Conservation (phyloP, 106 monocot genomes). For the Hemerocallis citrina region DNA sequence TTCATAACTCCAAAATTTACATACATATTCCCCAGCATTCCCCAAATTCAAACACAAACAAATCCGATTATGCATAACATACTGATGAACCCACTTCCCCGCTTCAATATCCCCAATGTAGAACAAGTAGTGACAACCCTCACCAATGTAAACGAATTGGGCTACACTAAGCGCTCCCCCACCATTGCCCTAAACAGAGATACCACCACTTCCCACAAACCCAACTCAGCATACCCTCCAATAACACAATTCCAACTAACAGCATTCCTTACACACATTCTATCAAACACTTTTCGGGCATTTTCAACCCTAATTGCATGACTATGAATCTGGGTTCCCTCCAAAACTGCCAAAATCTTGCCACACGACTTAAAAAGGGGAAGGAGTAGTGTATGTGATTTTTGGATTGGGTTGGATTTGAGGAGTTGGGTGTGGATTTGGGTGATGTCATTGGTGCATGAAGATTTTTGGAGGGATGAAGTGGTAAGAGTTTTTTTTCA, state of each 20-base stretch:
- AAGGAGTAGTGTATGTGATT: slow-evolving; percentile 31
- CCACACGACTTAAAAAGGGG: slow-evolving; percentile 40
- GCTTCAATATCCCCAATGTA: slow-evolving; percentile 29
- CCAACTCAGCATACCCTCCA: slow-evolving; percentile 21
- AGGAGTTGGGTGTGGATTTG: slow-evolving; percentile 32
- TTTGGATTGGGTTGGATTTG: slow-evolving; percentile 19
- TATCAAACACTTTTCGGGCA: slow-evolving; percentile 24
- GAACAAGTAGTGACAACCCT: slow-evolving; percentile 36
- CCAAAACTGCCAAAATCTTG: slow-evolving; percentile 3
- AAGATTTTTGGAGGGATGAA: slow-evolving; percentile 15
- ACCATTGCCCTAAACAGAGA: slow-evolving; percentile 36
- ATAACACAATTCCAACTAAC: slow-evolving; percentile 44
- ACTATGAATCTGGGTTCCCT: slow-evolving; percentile 38
- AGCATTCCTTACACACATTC: slow-evolving; percentile 25
- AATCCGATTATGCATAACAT: slow-evolving; percentile 23
- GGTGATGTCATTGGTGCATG: slow-evolving; percentile 9
- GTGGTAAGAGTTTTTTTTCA: neutral
- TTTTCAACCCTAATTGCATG: slow-evolving; percentile 19
- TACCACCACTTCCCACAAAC: slow-evolving; percentile 27
- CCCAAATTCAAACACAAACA: slow-evolving; percentile 29
- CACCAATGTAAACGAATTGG: slow-evolving; percentile 43
- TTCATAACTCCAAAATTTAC: slow-evolving; percentile 35
- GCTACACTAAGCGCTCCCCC: slow-evolving; percentile 3
- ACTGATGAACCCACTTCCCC: slow-evolving; percentile 34
- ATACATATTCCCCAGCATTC: slow-evolving; percentile 40